These are phyloP conservation scores for Coffea humblotiana DNA, from an alignment of 305 asterid species.

Conservation along the genomic window DNA sequence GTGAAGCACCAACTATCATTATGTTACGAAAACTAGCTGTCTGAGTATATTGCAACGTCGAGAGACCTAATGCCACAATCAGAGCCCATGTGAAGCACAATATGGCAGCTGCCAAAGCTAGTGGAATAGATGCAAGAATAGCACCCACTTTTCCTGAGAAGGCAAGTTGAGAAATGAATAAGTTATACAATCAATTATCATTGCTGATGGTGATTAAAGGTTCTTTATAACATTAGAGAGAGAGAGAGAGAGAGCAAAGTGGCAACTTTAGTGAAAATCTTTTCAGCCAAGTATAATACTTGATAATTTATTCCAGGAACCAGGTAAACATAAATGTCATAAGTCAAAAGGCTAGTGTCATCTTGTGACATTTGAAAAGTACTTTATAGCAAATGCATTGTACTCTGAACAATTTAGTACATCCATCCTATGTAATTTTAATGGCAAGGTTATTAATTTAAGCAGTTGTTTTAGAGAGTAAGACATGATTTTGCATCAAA, in stretches of 20 bases:
- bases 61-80: conserved; percentile 75
- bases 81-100: conserved; percentile 92
- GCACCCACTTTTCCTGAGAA: conserved; percentile 90
- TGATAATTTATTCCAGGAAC: not conserved
- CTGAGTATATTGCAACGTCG: conserved; percentile 72
- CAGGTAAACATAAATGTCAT: not conserved
- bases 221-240: not conserved
- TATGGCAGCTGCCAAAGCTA: conserved; percentile 90
- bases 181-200: not conserved
- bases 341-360: not conserved
- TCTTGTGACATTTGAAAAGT: not conserved
- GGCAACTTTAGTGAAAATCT: not conserved
- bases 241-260: not conserved
- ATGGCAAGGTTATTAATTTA: not conserved
- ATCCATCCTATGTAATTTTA: not conserved
- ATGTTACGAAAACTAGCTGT: conserved; percentile 80
- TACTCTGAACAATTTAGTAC: not conserved
- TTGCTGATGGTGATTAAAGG: not conserved
- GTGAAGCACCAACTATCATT: conserved; percentile 79
- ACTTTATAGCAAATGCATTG: not conserved
- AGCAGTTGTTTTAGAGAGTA: not conserved
- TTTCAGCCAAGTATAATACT: not conserved
- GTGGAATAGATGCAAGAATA: conserved; percentile 93
- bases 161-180: conserved; percentile 11
- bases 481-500: conserved; percentile 1